phyloP scores from a whole-genome alignment of 805 yeast species.

The Candida morakotiae region DNA sequence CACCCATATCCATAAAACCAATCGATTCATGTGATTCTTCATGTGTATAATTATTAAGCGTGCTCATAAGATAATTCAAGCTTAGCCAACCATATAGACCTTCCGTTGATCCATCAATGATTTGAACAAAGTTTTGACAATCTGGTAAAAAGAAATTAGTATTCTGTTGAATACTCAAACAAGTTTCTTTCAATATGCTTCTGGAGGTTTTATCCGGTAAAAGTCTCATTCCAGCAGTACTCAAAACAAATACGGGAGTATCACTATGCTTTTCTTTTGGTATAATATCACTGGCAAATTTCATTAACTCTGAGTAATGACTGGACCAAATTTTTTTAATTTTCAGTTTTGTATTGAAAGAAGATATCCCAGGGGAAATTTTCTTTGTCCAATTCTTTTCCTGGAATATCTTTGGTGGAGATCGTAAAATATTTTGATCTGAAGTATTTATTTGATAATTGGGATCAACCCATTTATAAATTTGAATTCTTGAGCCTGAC shows the following conservation, averaged over 20 bases:
- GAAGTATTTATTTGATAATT: constrained; percentile 15
- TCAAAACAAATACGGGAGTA: constrained; percentile 87
- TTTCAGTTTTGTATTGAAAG: constrained; percentile 41
- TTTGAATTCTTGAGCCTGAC: constrained; percentile 85
- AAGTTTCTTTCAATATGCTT: constrained; percentile 55
- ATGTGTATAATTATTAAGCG: constrained; percentile 44
- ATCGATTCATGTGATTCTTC: constrained; percentile 50
- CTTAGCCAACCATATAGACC: constrained; percentile 97
- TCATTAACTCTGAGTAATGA: constrained; percentile 64
- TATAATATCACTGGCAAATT: constrained; percentile 65
- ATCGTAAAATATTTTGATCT: constrained; percentile 34
- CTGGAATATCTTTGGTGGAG: constrained; percentile 68
- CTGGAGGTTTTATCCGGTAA: constrained; percentile 52
- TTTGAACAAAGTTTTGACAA: constrained; percentile 71
- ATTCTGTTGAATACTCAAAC: constrained; percentile 49
- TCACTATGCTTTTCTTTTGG: constrained; percentile 56
- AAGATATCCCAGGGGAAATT: constrained; percentile 81
- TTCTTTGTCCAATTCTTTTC: constrained; percentile 67
- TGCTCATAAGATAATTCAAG: constrained; percentile 75
- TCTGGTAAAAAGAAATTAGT: constrained; percentile 53
- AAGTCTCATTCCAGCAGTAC: constrained; percentile 96
- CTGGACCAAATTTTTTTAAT: constrained; percentile 60
- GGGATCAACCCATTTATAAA: constrained; percentile 72
- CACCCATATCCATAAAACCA: constrained; percentile 99
- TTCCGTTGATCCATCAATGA: constrained; percentile 92